Evolutionary conservation across 2,329 filamentous ascomycete species (phyloP).

Genomic region (Rutstroemia sp.): DNA sequence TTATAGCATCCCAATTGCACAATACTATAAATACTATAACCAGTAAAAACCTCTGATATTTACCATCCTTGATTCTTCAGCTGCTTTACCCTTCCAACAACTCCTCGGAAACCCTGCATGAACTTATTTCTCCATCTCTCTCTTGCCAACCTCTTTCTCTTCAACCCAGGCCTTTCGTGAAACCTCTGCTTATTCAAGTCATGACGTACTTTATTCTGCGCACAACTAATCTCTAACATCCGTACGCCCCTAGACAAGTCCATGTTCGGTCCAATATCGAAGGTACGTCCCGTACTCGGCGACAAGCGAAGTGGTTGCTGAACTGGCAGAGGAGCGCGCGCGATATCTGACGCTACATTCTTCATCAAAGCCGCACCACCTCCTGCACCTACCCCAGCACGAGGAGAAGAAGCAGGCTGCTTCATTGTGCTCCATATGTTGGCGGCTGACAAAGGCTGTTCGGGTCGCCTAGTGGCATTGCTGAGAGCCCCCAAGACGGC

Average conservation of each 20-base stretch:
- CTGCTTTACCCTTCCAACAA: conserved; percentile 57
- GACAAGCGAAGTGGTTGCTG: conserved; percentile 17
- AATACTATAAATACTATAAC: too few relatives aligned
- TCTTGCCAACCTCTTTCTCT: conserved; percentile 66
- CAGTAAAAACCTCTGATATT: not conserved
- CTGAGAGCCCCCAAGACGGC: not conserved
- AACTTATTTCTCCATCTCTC: conserved; percentile 65
- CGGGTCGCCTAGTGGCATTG: too few relatives aligned
- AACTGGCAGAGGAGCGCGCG: not conserved
- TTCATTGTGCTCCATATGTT: too few relatives aligned
- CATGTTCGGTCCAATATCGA: conserved; percentile 15
- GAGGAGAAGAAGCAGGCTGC: too few relatives aligned
- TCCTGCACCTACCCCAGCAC: too few relatives aligned
- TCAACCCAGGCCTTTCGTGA: conserved; percentile 69
- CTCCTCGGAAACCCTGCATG: conserved; percentile 58
- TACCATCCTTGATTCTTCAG: conserved; percentile 77
- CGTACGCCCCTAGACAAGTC: conserved; percentile 23
- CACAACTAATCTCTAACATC: conserved; percentile 35
- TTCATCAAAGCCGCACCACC: not conserved
- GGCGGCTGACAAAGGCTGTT: too few relatives aligned
- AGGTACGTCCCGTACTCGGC: conserved; percentile 22
- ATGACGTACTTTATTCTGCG: conserved; percentile 48
- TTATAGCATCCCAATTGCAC: too few relatives aligned
- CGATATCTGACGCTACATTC: not conserved
- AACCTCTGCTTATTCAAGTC: conserved; percentile 56